Evolutionary conservation across 2,329 filamentous ascomycete species (phyloP), one percentile per base, ranked within the genome.

Genomic region (Pseudogymnoascus sp.): DNA sequence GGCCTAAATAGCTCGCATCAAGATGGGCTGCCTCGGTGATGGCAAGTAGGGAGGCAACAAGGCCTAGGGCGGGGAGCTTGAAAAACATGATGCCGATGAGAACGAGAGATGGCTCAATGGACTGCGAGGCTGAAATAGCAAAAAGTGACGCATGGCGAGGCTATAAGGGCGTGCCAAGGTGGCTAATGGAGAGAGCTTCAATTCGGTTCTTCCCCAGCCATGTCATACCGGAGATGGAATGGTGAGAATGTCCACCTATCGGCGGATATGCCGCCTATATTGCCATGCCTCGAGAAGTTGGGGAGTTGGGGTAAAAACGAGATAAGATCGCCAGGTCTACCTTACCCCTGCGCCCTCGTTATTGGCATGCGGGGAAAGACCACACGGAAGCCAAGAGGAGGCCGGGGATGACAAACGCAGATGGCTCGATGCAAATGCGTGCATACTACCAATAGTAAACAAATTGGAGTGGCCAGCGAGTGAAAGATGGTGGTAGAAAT

Each of bases 1-100:
- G 47, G n/a, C 47, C 47, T 5, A 74, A 62, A 18, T 71, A 74
- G 41, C 73, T 69, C 3, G 74, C 74, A 50, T 75, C 66, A 36
- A 69, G 67, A 11, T 70, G 64, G 5, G 73, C 72, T 3, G 73
- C 64, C 54, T 71, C 65, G n/a, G 65, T 58, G 39, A 64, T 57
- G 38, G 63, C 65, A 7, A 69, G 64, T 18, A 68, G 38, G 6
- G 65, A 65, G 35, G 68, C 65, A n/a, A 65, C 65, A 9, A 67
- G 64, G n/a, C 65, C 67, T 11, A 68, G 60, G 14, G 66, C 58
- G 4, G 65, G 36, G 30, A 69, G 61, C 22, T 69, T 33, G 57
- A 65, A 68, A 39, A 64, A 63, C 58, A 68, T 67, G 68, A 71
- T 71, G 57, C 14, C 33, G 57, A 58, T 58, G 57, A 41, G 37